Percentiles rank a stretch among this genome's conserved stretches.
Conservation (phyloP, 164 flowering plant species). For the Magnolia sinica region DNA sequence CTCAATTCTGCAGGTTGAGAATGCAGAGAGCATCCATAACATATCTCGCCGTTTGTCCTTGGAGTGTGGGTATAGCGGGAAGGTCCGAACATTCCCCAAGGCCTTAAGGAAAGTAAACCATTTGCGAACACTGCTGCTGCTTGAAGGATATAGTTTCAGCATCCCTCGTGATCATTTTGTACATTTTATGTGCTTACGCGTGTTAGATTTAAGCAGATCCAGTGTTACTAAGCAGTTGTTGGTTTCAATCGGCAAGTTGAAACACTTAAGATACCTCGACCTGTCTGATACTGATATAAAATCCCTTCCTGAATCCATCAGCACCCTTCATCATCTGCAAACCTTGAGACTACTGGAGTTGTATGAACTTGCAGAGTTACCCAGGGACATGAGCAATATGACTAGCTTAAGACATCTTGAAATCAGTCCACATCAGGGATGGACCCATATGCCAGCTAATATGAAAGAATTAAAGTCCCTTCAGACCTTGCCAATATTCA, state of each 20-base stretch:
- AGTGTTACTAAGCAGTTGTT: neutral
- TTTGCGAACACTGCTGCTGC: neutral
- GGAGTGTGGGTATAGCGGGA: neutral
- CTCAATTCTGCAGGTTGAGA: neutral
- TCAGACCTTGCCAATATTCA: neutral
- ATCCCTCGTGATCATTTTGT: neutral
- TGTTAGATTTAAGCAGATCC: neutral
- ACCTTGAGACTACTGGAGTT: neutral
- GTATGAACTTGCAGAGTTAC: neutral
- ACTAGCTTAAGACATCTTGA: conserved; percentile 4
- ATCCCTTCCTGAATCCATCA: neutral
- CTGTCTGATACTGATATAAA: neutral
- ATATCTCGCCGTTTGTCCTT: neutral
- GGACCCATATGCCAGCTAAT: neutral
- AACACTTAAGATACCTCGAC: conserved; percentile 2
- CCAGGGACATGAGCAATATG: neutral
- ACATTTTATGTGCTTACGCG: neutral
- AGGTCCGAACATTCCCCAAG: no score
- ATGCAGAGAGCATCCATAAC: neutral
- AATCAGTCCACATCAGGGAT: no score
- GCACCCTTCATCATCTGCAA: neutral
- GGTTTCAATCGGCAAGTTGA: neutral
- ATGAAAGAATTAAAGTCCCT: neutral
- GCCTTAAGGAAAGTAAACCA: neutral
- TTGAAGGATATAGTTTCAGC: neutral